Conservation (phyloP, 129 eudicot species). For the Helichrysum umbraculigerum region DNA sequence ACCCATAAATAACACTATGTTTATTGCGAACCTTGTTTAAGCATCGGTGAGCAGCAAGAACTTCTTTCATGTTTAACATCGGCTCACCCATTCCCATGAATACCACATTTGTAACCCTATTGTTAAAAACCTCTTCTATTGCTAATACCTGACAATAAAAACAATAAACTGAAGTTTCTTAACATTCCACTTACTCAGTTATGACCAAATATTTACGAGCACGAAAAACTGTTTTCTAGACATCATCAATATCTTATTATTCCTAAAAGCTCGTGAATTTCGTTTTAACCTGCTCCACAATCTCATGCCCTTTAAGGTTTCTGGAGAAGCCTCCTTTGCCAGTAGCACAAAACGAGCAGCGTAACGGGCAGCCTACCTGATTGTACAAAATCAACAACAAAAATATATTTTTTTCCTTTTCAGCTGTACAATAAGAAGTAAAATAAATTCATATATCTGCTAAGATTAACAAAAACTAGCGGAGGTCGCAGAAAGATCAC, state of each 20-base stretch:
- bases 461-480: background rate
- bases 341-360: constrained; percentile 98
- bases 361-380: constrained; percentile 96
- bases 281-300: constrained; percentile 81
- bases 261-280: background rate
- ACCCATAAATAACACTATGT: constrained; percentile 4
- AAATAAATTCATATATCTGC: background rate
- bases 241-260: background rate
- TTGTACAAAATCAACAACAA: background rate
- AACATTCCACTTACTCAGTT: background rate
- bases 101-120: constrained; percentile 92
- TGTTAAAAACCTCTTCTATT: constrained; percentile 82
- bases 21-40: constrained; percentile 69
- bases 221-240: background rate
- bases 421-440: background rate
- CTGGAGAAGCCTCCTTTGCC: constrained; percentile 98
- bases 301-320: constrained; percentile 88
- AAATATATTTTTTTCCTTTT: background rate
- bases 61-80: constrained; percentile 91
- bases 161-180: constrained; percentile 3
- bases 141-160: constrained; percentile 71
- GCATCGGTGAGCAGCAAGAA: constrained; percentile 95
- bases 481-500: constrained; percentile 39
- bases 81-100: constrained; percentile 99
- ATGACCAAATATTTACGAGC: background rate